Evolutionary conservation across 306 rosid species (phyloP), one percentile per base, ranked within the genome.

Genomic region (Begonia masoniana): DNA sequence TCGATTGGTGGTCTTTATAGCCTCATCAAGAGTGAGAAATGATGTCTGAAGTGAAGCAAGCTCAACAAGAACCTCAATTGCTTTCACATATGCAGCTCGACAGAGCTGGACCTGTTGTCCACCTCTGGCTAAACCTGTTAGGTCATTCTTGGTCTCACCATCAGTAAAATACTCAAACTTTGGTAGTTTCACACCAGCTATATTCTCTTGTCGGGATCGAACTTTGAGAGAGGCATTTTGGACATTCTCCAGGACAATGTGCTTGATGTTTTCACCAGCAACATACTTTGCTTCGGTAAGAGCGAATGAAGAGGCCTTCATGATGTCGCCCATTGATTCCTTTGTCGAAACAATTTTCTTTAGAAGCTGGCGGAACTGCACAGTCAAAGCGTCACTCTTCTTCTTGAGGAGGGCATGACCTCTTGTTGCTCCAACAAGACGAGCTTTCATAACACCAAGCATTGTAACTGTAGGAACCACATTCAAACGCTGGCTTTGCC

Each of bases 321-420:
- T 85, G 15, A 88, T 73, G 12, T 88, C 97, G 12, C 97, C 95
- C 97, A 88, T 88, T 24, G 94, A 82, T 63, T 88, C 97, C 72
- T 88, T 88, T 7, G 97, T 71, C 6, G 97, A 57, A 11, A 88
- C 97, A n/a, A 88, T 85, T 61, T 82, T 84, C 68, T 85, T 88
- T 53, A 88, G 84, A 71, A 88, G 85, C 67, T 73, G 78, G 19
- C 95, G 84, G 35, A 88, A 88, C 61, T 88, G 97, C 21, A 82
- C 93, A 3, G 97, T 88, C 65, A 88, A 62, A 52, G 95, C 97
- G 52, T 88, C 97, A 45, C 97, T 88, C 82, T 88, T 88, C 79
- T 88, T 88, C 94, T 88, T 88, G 39, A 88, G 87, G 51, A 88
- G 89, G 15, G 97, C 97, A 52, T 88, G 97, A 14, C 97, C 97